phyloP scores from a whole-genome alignment of 768 basidiomycete genomes.

The Psilocybe cubensis region DNA sequence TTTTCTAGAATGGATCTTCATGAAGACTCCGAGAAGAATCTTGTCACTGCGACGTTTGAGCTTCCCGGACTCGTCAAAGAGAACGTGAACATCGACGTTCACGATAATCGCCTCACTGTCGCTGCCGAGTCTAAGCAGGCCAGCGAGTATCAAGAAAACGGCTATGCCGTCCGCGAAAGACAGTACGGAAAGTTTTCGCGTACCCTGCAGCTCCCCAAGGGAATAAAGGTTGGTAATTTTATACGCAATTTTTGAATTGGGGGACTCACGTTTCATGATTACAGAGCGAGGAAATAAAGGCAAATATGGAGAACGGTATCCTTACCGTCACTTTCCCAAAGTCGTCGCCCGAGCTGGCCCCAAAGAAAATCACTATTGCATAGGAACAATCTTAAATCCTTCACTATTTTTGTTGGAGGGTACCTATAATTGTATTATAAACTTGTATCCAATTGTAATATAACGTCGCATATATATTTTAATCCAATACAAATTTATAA shows the following conservation, averaged over 20 bases:
- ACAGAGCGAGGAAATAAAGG: constrained; percentile 34
- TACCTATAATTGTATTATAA: too few relatives aligned
- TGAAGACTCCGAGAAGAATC: constrained; percentile 48
- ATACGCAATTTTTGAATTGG: not conserved
- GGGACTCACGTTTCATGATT: constrained; percentile 19
- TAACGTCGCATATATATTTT: too few relatives aligned
- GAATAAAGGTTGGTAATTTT: constrained; percentile 49
- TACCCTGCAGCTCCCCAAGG: constrained; percentile 51
- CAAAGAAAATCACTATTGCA: constrained; percentile 32
- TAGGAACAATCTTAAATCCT: too few relatives aligned
- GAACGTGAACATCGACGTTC: constrained; percentile 53
- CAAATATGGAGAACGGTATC: constrained; percentile 53
- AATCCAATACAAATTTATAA: too few relatives aligned
- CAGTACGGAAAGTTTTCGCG: constrained; percentile 48
- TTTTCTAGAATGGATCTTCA: constrained; percentile 61
- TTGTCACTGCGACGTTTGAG: constrained; percentile 60
- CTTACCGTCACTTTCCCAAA: constrained; percentile 59
- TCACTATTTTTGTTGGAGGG: too few relatives aligned
- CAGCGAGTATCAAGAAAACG: constrained; percentile 34
- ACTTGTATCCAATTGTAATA: not conserved
- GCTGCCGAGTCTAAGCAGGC: constrained; percentile 48
- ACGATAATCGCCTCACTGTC: constrained; percentile 51
- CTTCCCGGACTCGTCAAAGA: constrained; percentile 57
- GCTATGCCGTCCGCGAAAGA: constrained; percentile 50
- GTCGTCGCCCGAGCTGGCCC: constrained; percentile 34